Percentiles rank a stretch among this genome's conserved stretches.
Evolutionary conservation across 1,284 basidiomycete genomes (phyloP).

Genomic region (Fomitopsis schrenkii): DNA sequence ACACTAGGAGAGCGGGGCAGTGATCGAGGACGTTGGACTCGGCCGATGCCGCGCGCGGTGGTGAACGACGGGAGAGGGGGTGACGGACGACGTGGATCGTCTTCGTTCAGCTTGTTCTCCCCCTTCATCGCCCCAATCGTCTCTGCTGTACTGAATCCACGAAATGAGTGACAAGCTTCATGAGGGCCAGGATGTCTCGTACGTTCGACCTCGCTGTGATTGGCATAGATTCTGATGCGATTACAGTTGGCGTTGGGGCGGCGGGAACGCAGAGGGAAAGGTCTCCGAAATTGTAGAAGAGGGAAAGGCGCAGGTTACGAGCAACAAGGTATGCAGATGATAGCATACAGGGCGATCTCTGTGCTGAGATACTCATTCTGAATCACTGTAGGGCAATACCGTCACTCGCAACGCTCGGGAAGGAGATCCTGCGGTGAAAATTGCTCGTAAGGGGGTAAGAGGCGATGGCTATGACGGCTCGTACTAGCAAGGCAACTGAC

Average conservation of each 20-base stretch:
- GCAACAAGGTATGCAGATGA: constrained; percentile 30
- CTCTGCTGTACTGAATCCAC: not conserved
- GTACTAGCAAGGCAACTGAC: not conserved
- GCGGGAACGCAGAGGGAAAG: constrained; percentile 23
- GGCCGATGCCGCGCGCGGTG: not conserved
- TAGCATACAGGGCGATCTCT: not conserved
- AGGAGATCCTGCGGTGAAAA: constrained; percentile 39
- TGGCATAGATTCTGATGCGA: not conserved
- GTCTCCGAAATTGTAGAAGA: constrained; percentile 32
- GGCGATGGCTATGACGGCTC: not conserved
- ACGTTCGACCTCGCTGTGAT: constrained; percentile 1
- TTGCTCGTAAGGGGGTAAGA: constrained; percentile 33
- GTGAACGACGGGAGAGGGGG: not conserved
- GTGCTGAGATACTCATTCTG: not conserved
- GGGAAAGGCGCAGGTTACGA: constrained; percentile 33
- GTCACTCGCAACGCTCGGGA: constrained; percentile 31
- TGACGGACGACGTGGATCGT: not conserved
- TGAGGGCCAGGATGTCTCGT: constrained; percentile 30
- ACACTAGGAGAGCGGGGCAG: not conserved
- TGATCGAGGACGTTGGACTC: not conserved
- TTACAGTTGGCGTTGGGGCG: constrained; percentile 31
- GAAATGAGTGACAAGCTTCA: constrained; percentile 26
- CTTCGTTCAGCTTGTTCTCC: not conserved
- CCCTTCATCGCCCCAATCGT: not conserved
- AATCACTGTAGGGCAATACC: constrained; percentile 32